phyloP scores from a whole-genome alignment of 2,329 filamentous ascomycete genomes.

The Blastomyces parvus region DNA sequence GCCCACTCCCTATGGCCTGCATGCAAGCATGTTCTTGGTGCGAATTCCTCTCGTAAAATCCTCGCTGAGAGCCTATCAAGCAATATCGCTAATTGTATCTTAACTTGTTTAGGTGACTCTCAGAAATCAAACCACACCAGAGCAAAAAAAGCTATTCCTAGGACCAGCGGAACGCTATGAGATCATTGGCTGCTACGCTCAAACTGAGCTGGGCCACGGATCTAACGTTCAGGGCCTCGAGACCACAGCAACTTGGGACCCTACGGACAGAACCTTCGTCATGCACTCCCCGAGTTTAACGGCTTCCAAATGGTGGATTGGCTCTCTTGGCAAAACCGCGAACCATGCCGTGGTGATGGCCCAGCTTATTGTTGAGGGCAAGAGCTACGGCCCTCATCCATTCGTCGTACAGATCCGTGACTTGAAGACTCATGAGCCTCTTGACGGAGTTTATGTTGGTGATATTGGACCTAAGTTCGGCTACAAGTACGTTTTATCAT shows the following conservation, averaged over 20 bases:
- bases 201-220: slow-evolving; percentile 71
- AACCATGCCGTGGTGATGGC: slow-evolving; percentile 74
- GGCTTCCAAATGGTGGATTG: slow-evolving; percentile 78
- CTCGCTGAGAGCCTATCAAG: neutral
- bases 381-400: slow-evolving; percentile 62
- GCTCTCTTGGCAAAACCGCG: slow-evolving; percentile 63
- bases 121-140: slow-evolving; percentile 59
- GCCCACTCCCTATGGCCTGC: slow-evolving; percentile 63
- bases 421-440: slow-evolving; percentile 57
- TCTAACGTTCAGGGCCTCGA: slow-evolving; percentile 66
- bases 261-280: slow-evolving; percentile 62
- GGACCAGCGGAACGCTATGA: slow-evolving; percentile 59
- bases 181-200: slow-evolving; percentile 69
- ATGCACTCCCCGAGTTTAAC: slow-evolving; percentile 66
- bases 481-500: slow-evolving; percentile 44
- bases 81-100: neutral
- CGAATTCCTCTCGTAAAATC: slow-evolving; percentile 15
- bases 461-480: slow-evolving; percentile 75
- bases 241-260: slow-evolving; percentile 64
- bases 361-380: slow-evolving; percentile 60
- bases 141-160: slow-evolving; percentile 65
- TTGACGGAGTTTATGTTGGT: slow-evolving; percentile 62
- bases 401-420: slow-evolving; percentile 69
- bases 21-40: slow-evolving; percentile 61
- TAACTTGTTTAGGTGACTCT: slow-evolving; percentile 50